These are phyloP conservation scores for Aspergillus hortae DNA, from an alignment of 2,329 filamentous ascomycete species.

Conservation along the genomic window DNA sequence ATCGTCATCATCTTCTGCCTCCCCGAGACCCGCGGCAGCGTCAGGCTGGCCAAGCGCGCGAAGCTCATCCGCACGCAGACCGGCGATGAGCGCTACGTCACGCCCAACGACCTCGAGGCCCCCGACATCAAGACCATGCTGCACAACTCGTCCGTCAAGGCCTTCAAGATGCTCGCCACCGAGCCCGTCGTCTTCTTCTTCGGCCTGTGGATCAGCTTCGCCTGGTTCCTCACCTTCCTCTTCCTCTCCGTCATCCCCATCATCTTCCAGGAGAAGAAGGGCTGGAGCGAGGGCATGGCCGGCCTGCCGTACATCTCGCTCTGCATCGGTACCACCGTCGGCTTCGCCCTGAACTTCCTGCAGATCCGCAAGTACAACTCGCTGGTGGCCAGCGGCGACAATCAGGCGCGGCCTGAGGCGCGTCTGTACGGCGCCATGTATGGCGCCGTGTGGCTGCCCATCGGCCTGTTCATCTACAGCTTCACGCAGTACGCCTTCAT, in stretches of 20 bases:
- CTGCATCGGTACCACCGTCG: constrained; percentile 47
- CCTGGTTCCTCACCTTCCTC: constrained; percentile 53
- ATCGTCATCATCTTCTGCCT: constrained; percentile 45
- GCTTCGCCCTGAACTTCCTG: constrained; percentile 48
- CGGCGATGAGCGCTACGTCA: constrained; percentile 49
- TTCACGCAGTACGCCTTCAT: constrained; percentile 52
- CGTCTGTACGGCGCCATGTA: constrained; percentile 50
- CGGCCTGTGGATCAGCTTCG: constrained; percentile 52
- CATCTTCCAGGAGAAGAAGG: constrained; percentile 51
- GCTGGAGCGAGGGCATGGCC: constrained; percentile 49
- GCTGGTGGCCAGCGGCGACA: constrained; percentile 30
- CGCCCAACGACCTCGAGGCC: constrained; percentile 50
- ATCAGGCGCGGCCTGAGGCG: constrained; percentile 41
- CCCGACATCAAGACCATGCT: constrained; percentile 43
- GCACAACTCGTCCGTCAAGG: constrained; percentile 49
- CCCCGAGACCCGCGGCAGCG: constrained; percentile 47
- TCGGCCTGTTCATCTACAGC: constrained; percentile 52
- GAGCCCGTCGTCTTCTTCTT: constrained; percentile 51
- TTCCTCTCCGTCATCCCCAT: constrained; percentile 52
- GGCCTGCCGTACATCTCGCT: constrained; percentile 53
- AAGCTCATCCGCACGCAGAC: constrained; percentile 46
- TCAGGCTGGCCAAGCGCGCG: constrained; percentile 49
- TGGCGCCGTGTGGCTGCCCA: constrained; percentile 46
- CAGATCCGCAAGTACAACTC: constrained; percentile 51
- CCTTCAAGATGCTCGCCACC: constrained; percentile 48